Conservation (phyloP, 2,329 filamentous ascomycete genomes). For the Beauveria sp. region DNA sequence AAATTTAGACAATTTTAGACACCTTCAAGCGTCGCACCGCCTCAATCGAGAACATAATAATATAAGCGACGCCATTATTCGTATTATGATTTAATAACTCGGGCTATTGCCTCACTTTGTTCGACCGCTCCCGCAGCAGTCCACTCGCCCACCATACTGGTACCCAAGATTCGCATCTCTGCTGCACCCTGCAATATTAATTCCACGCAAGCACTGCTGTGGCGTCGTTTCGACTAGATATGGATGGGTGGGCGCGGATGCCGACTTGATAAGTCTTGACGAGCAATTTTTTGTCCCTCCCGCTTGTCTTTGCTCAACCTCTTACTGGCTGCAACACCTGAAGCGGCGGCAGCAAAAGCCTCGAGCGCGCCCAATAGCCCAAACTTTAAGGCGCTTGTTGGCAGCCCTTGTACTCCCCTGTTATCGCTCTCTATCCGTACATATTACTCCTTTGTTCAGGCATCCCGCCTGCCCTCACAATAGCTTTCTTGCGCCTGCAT, state of each 20-base stretch:
- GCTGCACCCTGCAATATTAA: conserved; percentile 2
- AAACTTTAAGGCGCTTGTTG: background rate
- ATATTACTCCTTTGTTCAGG: background rate
- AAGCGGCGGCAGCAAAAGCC: background rate
- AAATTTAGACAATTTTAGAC: background rate
- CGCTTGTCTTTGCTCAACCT: too few species aligned
- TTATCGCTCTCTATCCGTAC: background rate
- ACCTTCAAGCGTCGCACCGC: background rate
- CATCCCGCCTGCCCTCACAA: background rate
- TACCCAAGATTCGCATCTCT: background rate
- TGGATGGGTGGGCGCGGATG: background rate
- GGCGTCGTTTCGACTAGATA: conserved; percentile 5
- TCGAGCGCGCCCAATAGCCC: background rate
- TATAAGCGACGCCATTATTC: too few species aligned
- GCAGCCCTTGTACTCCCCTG: background rate
- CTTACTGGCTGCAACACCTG: too few species aligned
- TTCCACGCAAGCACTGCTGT: background rate
- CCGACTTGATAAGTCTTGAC: background rate
- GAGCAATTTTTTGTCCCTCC: background rate
- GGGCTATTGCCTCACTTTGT: background rate
- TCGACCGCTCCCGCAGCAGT: too few species aligned
- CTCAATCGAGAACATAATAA: background rate
- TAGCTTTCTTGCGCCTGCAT: background rate
- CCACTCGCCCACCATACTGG: background rate
- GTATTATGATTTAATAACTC: background rate